Evolutionary conservation across 1,284 basidiomycete species (phyloP).

Genomic region (Pterulicium gracile): DNA sequence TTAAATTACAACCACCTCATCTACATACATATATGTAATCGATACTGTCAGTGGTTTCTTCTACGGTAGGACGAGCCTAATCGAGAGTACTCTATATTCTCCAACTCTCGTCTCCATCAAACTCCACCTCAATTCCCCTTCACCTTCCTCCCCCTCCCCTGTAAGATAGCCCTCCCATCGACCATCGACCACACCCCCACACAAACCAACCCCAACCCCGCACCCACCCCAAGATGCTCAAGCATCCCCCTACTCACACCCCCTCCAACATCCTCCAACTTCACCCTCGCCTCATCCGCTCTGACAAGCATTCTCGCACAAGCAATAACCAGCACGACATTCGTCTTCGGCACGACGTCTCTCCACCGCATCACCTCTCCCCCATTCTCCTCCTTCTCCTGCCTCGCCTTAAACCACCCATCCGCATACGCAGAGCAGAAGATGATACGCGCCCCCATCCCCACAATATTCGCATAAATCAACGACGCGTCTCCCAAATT

Average conservation of each 20-base stretch:
- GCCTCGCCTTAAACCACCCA: background rate
- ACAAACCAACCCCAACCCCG: background rate
- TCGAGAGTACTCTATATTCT: too few relatives aligned
- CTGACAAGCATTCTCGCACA: background rate
- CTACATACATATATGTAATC: too few relatives aligned
- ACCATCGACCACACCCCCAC: background rate
- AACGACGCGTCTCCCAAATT: conserved; percentile 58
- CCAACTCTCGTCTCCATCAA: too few relatives aligned
- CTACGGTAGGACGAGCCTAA: too few relatives aligned
- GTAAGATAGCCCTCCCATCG: background rate
- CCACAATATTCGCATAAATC: conserved; percentile 66
- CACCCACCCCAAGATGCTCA: background rate
- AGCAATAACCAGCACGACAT: background rate
- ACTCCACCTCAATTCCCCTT: too few relatives aligned
- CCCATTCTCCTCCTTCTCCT: too few relatives aligned
- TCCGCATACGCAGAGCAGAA: conserved; percentile 21
- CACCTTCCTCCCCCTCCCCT: too few relatives aligned
- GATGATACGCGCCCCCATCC: conserved; percentile 45
- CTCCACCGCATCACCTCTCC: background rate
- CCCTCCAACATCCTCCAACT: too few relatives aligned
- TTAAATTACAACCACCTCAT: too few relatives aligned
- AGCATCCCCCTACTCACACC: background rate
- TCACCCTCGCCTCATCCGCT: background rate
- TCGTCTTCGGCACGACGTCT: background rate
- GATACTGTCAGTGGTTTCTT: too few relatives aligned